These are phyloP conservation scores for Seminavis robusta DNA, from an alignment of 108 stramenopile species.

Conservation along the genomic window DNA sequence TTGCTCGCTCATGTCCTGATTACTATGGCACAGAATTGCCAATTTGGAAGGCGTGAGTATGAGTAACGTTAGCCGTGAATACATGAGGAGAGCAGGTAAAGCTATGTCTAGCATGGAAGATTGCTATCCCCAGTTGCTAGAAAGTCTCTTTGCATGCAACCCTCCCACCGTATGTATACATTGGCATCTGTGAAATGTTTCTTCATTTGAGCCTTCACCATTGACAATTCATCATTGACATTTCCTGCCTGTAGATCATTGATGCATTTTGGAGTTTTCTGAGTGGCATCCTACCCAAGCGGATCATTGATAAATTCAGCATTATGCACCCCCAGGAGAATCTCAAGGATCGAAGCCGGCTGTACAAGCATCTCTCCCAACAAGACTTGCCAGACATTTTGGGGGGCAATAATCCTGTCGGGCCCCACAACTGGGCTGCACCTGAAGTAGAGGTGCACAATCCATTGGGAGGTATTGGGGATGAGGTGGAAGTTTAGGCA, in stretches of 20 bases:
- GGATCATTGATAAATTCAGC: conserved; percentile 16
- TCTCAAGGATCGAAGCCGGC: background rate
- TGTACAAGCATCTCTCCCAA: conserved; percentile 15
- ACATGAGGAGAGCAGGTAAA: conserved; percentile 2
- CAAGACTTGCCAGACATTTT: conserved; percentile 19
- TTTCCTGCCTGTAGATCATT: no score
- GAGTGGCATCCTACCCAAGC: conserved; percentile 16
- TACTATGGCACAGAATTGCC: no score
- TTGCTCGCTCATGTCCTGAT: no score
- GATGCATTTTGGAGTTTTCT: conserved; percentile 5
- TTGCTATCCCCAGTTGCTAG: conserved; percentile 28
- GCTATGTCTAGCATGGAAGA: conserved; percentile 13
- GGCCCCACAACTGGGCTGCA: no score
- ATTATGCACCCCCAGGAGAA: conserved; percentile 3
- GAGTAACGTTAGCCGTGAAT: background rate
- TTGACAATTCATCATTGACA: no score
- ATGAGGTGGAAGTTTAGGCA: no score
- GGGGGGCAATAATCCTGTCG: conserved; percentile 21
- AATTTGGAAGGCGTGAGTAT: conserved; percentile 4
- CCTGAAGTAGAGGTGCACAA: no score
- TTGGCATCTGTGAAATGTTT: no score
- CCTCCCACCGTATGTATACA: conserved; percentile 9
- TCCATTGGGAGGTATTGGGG: no score
- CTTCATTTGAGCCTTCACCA: no score
- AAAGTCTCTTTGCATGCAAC: conserved; percentile 11